Base-by-base conservation (phyloP, 169 alveolate genomes). In the Cryptosporidium baileyi region DNA sequence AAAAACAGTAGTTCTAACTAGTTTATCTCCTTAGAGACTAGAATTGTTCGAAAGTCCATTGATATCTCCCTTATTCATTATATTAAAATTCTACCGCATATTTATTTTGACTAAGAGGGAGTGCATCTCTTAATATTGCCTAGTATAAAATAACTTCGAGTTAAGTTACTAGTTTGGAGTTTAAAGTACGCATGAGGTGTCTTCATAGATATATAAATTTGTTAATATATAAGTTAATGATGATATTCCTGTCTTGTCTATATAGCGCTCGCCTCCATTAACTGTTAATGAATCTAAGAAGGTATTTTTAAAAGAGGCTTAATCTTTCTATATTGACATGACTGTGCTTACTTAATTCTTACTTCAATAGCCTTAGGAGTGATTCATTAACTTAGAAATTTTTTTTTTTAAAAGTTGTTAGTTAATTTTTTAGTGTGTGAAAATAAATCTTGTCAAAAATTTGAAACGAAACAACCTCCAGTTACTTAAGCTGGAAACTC, bases 241-340 rank as follows among this genome's bases (percentile, higher is more conserved):
- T 47, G 28, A 22, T 65, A 17, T 65, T 40, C 9, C 81, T n/a
- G 81, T 65, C 81, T n/a, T 34, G 81, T 65, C 81, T 65, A 47
- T 7, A 47, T 45, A 62, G 81, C 81, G 81, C 81, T 63, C 49
- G 63, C 63, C 30, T 45, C 63, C 61, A 65, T 65, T n/a, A n/a
- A n/a, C n/a, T n/a, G n/a, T n/a, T n/a, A n/a, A n/a, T n/a, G n/a
- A n/a, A n/a, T n/a, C n/a, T n/a, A n/a, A n/a, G n/a, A n/a, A n/a
- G n/a, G n/a, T n/a, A n/a, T n/a, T n/a, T n/a, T n/a, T n/a, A n/a
- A n/a, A n/a, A n/a, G n/a, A n/a, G n/a, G n/a, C n/a, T n/a, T n/a
- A n/a, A n/a, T n/a, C n/a, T n/a, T n/a, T n/a, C n/a, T n/a, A n/a
- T n/a, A n/a, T n/a, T n/a, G n/a, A n/a, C n/a, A n/a, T n/a, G n/a